Evolutionary conservation across 805 yeast genomes (phyloP).

Genomic region (Wickerhamiella lipophila): DNA sequence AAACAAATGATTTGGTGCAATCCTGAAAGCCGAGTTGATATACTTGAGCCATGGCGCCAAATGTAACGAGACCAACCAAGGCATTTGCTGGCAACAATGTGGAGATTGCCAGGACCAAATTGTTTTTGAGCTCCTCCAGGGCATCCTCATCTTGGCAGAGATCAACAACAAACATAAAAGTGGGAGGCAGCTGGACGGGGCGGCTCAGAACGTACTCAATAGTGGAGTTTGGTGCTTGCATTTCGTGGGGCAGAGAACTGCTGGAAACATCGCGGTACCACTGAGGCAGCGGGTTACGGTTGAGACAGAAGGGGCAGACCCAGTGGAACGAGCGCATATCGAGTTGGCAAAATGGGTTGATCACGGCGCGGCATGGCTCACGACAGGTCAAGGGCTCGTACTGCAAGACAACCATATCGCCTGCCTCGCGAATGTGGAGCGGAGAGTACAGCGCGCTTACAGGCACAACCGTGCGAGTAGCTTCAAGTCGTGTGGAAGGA

Average conservation of each 20-base stretch:
- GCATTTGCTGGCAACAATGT: constrained; percentile 81
- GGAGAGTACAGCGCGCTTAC: constrained; percentile 95
- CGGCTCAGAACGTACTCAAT: constrained; percentile 75
- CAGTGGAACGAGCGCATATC: constrained; percentile 66
- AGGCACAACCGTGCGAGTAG: constrained; percentile 84
- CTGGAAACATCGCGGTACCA: constrained; percentile 67
- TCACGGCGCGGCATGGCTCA: constrained; percentile 65
- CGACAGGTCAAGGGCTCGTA: constrained; percentile 82
- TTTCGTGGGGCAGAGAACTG: constrained; percentile 71
- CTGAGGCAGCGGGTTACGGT: constrained; percentile 68
- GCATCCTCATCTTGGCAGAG: constrained; percentile 83
- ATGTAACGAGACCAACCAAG: constrained; percentile 74
- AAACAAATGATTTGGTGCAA: constrained; percentile 64
- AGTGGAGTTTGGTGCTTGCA: constrained; percentile 54
- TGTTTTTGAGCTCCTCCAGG: constrained; percentile 67
- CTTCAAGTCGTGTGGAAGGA: constrained; percentile 81
- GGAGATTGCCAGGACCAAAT: constrained; percentile 40
- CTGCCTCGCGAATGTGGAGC: constrained; percentile 46
- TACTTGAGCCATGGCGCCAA: constrained; percentile 80
- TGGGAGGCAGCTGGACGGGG: constrained; percentile 74
- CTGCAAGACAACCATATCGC: constrained; percentile 61
- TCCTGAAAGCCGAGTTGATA: constrained; percentile 65
- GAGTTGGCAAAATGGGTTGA: constrained; percentile 77
- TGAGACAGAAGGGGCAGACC: constrained; percentile 74
- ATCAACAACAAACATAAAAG: constrained; percentile 76